A percentile compares a stretch with the other conserved stretches of the same genome.
phyloP scores from a whole-genome alignment of 441 rosid genomes.

The Caryocar brasiliense region DNA sequence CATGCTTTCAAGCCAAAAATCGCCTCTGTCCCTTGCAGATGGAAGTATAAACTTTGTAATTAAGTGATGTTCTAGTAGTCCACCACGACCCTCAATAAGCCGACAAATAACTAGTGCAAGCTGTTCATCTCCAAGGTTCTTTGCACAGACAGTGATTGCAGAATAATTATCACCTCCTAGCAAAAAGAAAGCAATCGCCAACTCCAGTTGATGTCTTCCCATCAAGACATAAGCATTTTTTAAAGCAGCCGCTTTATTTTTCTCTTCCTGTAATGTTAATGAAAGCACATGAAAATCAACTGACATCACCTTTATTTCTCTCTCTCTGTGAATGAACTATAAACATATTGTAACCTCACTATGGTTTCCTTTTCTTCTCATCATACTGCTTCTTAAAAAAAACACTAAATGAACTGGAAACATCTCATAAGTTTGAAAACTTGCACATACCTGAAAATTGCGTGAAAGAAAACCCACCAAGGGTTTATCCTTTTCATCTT shows the following conservation, averaged over 20 bases:
- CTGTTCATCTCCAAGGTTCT: slow-evolving; percentile 89
- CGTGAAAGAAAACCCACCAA: slow-evolving; percentile 88
- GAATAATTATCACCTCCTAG: slow-evolving; percentile 94
- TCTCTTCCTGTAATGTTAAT: slow-evolving; percentile 61
- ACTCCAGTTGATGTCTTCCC: slow-evolving; percentile 90
- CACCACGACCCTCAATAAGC: slow-evolving; percentile 76
- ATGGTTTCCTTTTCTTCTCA: too few relatives aligned
- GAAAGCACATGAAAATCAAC: background rate
- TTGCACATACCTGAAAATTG: slow-evolving; percentile 71
- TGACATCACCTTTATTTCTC: background rate
- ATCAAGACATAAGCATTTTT: slow-evolving; percentile 95
- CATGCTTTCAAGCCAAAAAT: slow-evolving; percentile 82
- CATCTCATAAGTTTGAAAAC: too few relatives aligned
- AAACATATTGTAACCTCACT: too few relatives aligned
- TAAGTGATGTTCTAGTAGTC: slow-evolving; percentile 57
- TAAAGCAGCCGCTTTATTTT: slow-evolving; percentile 86
- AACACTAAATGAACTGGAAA: slow-evolving; percentile 9
- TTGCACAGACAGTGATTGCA: slow-evolving; percentile 76
- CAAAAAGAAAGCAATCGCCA: slow-evolving; percentile 86
- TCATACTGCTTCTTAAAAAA: background rate
- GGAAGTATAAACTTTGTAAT: slow-evolving; percentile 69
- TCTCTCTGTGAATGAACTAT: too few relatives aligned
- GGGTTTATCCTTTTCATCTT: slow-evolving; percentile 85
- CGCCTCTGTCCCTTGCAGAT: slow-evolving; percentile 58
- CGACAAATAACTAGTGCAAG: slow-evolving; percentile 88